Evolutionary conservation across 2,329 filamentous ascomycete genomes (phyloP).

Genomic region (Beauveria sp.): DNA sequence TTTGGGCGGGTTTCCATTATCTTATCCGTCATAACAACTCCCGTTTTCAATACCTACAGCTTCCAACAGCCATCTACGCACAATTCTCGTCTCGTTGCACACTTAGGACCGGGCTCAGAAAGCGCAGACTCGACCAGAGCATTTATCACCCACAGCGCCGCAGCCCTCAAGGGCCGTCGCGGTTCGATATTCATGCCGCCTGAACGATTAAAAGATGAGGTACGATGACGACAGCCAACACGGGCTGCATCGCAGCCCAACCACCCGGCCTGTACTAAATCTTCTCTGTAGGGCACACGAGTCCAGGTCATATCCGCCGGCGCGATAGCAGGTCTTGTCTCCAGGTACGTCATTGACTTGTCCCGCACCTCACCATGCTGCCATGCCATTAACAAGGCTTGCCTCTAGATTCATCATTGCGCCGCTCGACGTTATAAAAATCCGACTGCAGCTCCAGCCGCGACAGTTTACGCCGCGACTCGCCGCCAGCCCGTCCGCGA

Average conservation of each 20-base stretch:
- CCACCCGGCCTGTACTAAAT: not conserved
- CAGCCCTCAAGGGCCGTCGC: not conserved
- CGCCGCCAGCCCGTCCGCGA: constrained; percentile 34
- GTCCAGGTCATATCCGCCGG: constrained; percentile 50
- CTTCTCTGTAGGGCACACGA: constrained; percentile 40
- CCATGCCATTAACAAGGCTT: constrained; percentile 12
- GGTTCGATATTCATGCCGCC: constrained; percentile 32
- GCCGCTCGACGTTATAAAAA: constrained; percentile 95
- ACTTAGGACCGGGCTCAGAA: too few relatives aligned
- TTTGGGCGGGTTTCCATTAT: not conserved
- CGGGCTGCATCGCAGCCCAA: not conserved
- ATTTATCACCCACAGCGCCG: not conserved
- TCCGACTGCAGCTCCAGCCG: constrained; percentile 88
- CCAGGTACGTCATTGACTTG: constrained; percentile 50
- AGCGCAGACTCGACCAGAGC: not conserved
- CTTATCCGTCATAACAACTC: not conserved
- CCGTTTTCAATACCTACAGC: not conserved
- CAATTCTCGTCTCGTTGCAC: not conserved
- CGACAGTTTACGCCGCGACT: constrained; percentile 71
- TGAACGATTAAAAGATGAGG: constrained; percentile 53
- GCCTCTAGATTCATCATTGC: constrained; percentile 74
- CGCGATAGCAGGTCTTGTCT: constrained; percentile 71
- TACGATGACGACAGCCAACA: constrained; percentile 20
- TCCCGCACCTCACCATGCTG: not conserved
- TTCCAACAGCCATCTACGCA: not conserved